Evolutionary conservation across 1,284 basidiomycete species (phyloP).

Genomic region (Anthracocystis panici-leucophaei): DNA sequence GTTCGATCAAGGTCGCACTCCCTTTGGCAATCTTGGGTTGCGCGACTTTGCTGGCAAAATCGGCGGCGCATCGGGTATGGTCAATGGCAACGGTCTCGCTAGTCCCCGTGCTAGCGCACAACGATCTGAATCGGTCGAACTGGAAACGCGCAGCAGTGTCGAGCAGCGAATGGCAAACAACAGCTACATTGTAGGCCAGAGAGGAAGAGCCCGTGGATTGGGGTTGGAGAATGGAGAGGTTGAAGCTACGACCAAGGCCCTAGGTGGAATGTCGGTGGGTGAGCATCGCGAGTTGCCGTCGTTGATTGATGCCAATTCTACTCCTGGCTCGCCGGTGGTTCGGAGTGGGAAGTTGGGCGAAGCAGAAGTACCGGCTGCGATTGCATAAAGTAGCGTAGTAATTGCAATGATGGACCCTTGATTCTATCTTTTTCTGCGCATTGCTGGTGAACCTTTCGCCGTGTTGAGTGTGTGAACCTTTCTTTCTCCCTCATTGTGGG

Average conservation of each 20-base stretch:
- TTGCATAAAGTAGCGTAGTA: slow-evolving; percentile 12
- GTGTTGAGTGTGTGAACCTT: not conserved
- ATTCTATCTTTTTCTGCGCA: not conserved
- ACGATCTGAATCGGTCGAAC: slow-evolving; percentile 37
- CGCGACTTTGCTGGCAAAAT: slow-evolving; percentile 42
- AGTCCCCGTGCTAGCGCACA: slow-evolving; percentile 7
- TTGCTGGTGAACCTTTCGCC: too few species aligned
- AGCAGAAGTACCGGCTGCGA: slow-evolving; percentile 34
- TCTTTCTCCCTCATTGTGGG: too few species aligned
- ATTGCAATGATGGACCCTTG: not conserved
- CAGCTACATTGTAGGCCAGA: slow-evolving; percentile 42
- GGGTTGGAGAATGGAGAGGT: slow-evolving; percentile 31
- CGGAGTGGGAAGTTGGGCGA: slow-evolving; percentile 16
- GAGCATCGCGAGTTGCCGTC: slow-evolving; percentile 7
- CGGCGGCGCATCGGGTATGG: slow-evolving; percentile 17
- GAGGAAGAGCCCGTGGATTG: slow-evolving; percentile 37
- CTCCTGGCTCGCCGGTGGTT: slow-evolving; percentile 28
- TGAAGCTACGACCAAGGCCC: slow-evolving; percentile 13
- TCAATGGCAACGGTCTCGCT: slow-evolving; percentile 17
- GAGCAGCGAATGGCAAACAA: slow-evolving; percentile 25
- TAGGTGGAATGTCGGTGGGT: slow-evolving; percentile 16
- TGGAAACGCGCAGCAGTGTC: slow-evolving; percentile 35
- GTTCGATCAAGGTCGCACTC: slow-evolving; percentile 32
- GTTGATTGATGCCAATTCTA: slow-evolving; percentile 36
- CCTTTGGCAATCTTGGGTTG: slow-evolving; percentile 39